Conservation (phyloP, 108 stramenopile species). For the Skeletonema tropicum region DNA sequence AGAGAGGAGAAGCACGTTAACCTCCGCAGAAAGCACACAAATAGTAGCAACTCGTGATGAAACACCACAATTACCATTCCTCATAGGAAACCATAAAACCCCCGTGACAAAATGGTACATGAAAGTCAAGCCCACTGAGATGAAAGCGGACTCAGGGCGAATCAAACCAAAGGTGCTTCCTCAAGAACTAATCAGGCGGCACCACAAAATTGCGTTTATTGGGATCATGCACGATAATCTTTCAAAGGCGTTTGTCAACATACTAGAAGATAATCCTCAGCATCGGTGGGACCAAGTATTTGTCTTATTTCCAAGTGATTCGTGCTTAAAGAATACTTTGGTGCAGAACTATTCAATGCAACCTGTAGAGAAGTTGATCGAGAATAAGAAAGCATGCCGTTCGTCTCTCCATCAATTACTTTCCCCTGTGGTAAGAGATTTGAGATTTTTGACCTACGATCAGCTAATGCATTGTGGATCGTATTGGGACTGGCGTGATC, state of each 20-base stretch:
- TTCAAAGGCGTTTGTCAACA: slow-evolving; percentile 11
- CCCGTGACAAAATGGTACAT: slow-evolving; percentile 48
- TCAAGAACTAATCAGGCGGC: slow-evolving; percentile 32
- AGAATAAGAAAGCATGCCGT: slow-evolving; percentile 13
- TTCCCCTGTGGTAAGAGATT: slow-evolving; percentile 6
- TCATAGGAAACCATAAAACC: slow-evolving; percentile 21
- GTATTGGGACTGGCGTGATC: slow-evolving; percentile 45
- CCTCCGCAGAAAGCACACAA: not conserved
- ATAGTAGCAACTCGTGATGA: not conserved
- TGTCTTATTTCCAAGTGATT: slow-evolving; percentile 28
- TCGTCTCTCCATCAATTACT: not conserved
- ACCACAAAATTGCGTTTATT: slow-evolving; percentile 28
- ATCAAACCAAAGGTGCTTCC: slow-evolving; percentile 35
- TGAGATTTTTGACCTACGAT: slow-evolving; percentile 24
- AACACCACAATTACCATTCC: not conserved
- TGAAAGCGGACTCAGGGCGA: slow-evolving; percentile 7
- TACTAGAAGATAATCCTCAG: slow-evolving; percentile 6
- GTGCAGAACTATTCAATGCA: slow-evolving; percentile 7
- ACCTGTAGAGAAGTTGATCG: slow-evolving; percentile 14
- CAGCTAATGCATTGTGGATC: slow-evolving; percentile 36
- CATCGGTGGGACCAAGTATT: slow-evolving; percentile 37
- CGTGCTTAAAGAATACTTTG: slow-evolving; percentile 12
- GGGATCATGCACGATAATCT: slow-evolving; percentile 40
- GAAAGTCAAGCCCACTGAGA: slow-evolving; percentile 43
- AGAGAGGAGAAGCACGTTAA: not conserved